phyloP scores from a whole-genome alignment of 768 basidiomycete species.

The Calocera cornea region DNA sequence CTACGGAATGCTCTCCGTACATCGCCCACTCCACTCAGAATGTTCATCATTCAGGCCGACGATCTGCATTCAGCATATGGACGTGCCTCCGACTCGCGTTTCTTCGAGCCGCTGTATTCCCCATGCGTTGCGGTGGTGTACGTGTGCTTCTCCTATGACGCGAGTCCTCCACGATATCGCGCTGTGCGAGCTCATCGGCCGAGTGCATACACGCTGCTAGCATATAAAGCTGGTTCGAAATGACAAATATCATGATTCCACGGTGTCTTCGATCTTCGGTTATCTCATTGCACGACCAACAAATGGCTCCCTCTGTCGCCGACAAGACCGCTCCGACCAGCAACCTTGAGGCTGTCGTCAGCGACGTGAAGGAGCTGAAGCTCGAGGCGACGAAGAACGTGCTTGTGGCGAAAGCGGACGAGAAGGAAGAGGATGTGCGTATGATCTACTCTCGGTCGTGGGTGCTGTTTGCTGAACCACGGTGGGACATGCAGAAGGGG shows the following conservation, averaged over 20 bases:
- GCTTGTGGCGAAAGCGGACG: not conserved
- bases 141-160: not conserved
- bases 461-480: too few species aligned
- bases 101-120: too few species aligned
- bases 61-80: too few species aligned
- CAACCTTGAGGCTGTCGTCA: not conserved
- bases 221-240: not conserved
- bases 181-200: not conserved
- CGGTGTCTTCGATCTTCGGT: too few species aligned
- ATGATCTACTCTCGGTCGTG: too few species aligned
- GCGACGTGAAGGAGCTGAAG: not conserved
- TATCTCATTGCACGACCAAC: too few species aligned
- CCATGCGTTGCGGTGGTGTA: not conserved
- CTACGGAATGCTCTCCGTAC: too few species aligned
- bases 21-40: too few species aligned
- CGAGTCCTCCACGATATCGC: not conserved
- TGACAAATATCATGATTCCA: too few species aligned
- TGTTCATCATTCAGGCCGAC: too few species aligned
- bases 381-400: not conserved
- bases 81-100: too few species aligned
- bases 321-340: not conserved
- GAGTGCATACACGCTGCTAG: not conserved
- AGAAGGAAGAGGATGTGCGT: not conserved
- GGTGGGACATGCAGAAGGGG: constrained; percentile 27
- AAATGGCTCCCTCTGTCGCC: constrained; percentile 1